Percentiles rank a stretch among this genome's conserved stretches.
Conservation (phyloP, 345 rosid species). For the Eutrema heterophyllum region DNA sequence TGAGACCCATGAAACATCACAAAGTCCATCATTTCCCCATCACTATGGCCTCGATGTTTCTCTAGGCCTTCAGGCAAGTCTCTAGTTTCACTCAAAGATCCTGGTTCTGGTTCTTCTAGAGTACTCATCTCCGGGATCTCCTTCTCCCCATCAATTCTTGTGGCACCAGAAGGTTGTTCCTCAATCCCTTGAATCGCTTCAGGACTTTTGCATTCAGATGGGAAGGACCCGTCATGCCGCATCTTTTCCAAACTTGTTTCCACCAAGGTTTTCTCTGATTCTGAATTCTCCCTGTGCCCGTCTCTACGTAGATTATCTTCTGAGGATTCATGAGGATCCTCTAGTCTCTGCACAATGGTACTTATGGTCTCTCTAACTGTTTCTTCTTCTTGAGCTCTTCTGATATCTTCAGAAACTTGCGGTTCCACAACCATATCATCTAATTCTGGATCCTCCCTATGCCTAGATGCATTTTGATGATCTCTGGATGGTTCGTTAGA, state of each 20-base stretch:
- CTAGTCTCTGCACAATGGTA: background rate
- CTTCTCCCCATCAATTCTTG: slow-evolving; percentile 22
- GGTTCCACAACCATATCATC: slow-evolving; percentile 20
- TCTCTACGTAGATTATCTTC: background rate
- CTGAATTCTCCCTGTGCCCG: background rate
- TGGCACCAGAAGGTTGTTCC: slow-evolving; percentile 10
- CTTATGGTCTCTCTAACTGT: background rate
- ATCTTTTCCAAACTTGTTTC: slow-evolving; percentile 17
- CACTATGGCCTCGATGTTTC: slow-evolving; percentile 32
- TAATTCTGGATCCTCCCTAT: slow-evolving; percentile 2
- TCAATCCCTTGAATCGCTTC: background rate
- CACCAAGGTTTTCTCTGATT: slow-evolving; percentile 15
- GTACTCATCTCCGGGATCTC: slow-evolving; percentile 11
- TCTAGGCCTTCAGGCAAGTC: slow-evolving; percentile 26
- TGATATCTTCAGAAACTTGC: slow-evolving; percentile 17
- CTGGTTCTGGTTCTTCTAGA: slow-evolving; percentile 8
- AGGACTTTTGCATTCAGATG: slow-evolving; percentile 9
- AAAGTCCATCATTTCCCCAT: slow-evolving; percentile 18
- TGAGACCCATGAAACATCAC: slow-evolving; percentile 8
- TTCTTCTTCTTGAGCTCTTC: slow-evolving; percentile 23
- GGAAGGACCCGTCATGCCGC: background rate
- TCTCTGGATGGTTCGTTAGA: slow-evolving; percentile 12
- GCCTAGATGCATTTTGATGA: slow-evolving; percentile 11
- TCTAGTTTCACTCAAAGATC: slow-evolving; percentile 1
- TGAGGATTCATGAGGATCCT: slow-evolving; percentile 3